phyloP scores from a whole-genome alignment of 2,329 filamentous ascomycete genomes.

The Zymoseptoria crescenta region DNA sequence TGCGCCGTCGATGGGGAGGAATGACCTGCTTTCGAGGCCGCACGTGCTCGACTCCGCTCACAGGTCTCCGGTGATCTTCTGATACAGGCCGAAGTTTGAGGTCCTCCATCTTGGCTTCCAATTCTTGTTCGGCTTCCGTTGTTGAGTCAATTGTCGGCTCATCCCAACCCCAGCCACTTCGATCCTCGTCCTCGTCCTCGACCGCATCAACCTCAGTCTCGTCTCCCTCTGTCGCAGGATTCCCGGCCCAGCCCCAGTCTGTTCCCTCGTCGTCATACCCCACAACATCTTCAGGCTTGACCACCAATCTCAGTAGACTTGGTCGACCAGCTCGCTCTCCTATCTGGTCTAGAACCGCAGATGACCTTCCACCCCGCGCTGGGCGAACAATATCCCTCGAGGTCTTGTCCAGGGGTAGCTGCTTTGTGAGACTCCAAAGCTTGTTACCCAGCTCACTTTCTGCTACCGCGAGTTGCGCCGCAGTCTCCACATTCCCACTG shows the following conservation, averaged over 20 bases:
- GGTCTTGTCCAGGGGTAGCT: conserved; percentile 6
- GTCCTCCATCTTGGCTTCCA: not conserved
- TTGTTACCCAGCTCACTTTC: conserved; percentile 2
- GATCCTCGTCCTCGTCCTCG: conserved; percentile 3
- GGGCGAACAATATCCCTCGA: conserved; percentile 9
- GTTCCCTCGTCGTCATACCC: not conserved
- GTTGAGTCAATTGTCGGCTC: not conserved
- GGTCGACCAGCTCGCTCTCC: not conserved
- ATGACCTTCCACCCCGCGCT: conserved; percentile 6
- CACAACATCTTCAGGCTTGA: conserved; percentile 19
- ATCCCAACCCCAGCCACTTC: not conserved
- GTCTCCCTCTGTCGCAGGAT: conserved; percentile 10
- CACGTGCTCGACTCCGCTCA: not conserved
- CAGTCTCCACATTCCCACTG: not conserved
- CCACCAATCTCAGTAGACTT: conserved; percentile 17
- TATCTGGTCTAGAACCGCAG: too few relatives aligned
- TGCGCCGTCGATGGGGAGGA: not conserved
- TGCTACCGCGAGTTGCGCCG: not conserved
- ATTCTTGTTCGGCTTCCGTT: not conserved
- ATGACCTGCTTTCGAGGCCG: not conserved
- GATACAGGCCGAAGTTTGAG: not conserved
- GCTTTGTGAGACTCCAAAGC: conserved; percentile 3
- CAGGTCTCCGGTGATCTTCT: not conserved
- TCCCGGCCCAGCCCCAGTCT: not conserved
- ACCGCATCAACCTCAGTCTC: conserved; percentile 8